Evolutionary conservation across 768 basidiomycete genomes (phyloP), one percentile per base, ranked within the genome.

Genomic region (Tubosaeta sp.): DNA sequence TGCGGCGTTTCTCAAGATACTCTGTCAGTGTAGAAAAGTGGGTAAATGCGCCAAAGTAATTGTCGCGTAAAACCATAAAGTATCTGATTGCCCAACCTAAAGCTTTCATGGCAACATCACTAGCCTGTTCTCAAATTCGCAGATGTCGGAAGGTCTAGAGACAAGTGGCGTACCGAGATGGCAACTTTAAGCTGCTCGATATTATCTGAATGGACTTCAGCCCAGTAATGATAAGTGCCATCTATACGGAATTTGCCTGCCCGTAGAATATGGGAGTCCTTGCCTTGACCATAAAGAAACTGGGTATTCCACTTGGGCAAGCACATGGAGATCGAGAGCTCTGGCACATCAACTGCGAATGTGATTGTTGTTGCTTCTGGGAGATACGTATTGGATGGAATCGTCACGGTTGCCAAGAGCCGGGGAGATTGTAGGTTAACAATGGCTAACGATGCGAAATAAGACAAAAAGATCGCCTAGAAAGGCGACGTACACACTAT

Each of bases 31-130:
- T 97, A 3, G 86, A 85, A 61, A 95, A 97, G 59, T 95, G 89
- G 2, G 93, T 97, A 69, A 97, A 98, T 5, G 82, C 78, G 11
- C 95, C 95, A 46, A 97, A 83, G 69, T 98, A 98, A 69, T 97
- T 97, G 62, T 95, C 92, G 43, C 88, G 84, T 52, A 97, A 63
- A 37, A 86, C 82, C 83, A 98, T 88, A 58, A 95, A 77, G 63
- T 92, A 85, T 34, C 94, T 83, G 54, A 95, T 80, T 2, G 84
- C 84, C 95, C 95, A 97, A 22, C 93, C 95, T 48, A 92, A 71
- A 2, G 77, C 74, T 65, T 86, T 88, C 71, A 85, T 86, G 9
- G 80, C 71, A 32, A 84, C 63, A 32, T 83, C 76, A 7, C 70
- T 61, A 0, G 72, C 62, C 88, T 90, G 32, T 48, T 46, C 33